Percentiles rank a stretch among this genome's conserved stretches.
These are phyloP conservation scores for Dinochytrium kinnereticum DNA, from an alignment of 371 early-diverging fungal species.

Conservation along the genomic window DNA sequence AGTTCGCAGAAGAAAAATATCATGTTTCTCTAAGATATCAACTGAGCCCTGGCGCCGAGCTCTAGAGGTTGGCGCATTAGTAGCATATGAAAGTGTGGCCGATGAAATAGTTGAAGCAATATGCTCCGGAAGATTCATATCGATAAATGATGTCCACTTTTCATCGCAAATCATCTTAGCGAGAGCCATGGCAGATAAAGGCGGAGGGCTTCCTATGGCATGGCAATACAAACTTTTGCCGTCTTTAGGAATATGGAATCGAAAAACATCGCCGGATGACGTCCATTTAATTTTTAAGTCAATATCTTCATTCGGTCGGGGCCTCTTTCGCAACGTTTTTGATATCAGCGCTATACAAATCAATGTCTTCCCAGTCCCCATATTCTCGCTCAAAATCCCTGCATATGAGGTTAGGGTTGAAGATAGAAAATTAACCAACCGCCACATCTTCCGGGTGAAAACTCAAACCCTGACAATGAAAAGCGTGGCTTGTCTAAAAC, in stretches of 20 bases:
- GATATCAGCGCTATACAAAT: slow-evolving; percentile 68
- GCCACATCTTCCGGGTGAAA: neutral
- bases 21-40: neutral
- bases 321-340: neutral
- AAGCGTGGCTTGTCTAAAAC: neutral
- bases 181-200: neutral
- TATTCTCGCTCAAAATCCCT: slow-evolving; percentile 81
- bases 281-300: neutral
- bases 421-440: no score
- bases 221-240: neutral
- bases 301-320: neutral
- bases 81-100: neutral
- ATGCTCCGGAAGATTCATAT: neutral
- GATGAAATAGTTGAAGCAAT: neutral
- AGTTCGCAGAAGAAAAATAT: slow-evolving; percentile 61
- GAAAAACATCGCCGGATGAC: neutral
- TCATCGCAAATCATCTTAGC: neutral
- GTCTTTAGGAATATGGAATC: neutral
- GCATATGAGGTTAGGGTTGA: no score
- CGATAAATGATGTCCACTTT: neutral
- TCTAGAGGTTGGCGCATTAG: neutral
- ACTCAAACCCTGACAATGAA: neutral
- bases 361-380: slow-evolving; percentile 81
- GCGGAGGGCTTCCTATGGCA: no score
- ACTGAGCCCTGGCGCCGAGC: neutral